Percentiles rank a stretch among this genome's conserved stretches.
Conservation (phyloP, 2,329 filamentous ascomycete species). For the Trichoderma polysporum region DNA sequence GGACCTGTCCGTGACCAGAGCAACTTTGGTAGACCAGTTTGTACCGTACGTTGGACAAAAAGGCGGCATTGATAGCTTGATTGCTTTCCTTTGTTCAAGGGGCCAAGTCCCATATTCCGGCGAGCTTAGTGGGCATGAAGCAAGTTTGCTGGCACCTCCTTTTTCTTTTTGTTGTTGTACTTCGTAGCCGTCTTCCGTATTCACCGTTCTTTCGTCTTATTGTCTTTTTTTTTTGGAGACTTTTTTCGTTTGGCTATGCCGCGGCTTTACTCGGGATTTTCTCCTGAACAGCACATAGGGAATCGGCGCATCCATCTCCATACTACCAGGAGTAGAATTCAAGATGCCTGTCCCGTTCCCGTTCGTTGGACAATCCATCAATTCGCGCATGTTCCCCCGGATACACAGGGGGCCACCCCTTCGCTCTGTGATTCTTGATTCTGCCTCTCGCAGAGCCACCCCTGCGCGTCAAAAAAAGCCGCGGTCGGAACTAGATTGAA, state of each 20-base stretch:
- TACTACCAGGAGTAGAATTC: not conserved
- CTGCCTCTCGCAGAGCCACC: not conserved
- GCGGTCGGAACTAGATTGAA: conserved; percentile 20
- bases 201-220: not conserved
- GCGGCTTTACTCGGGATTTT: conserved; percentile 7
- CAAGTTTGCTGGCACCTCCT: not conserved
- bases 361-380: not conserved
- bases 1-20: not conserved
- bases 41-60: not conserved
- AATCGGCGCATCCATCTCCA: not conserved
- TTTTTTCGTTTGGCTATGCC: not conserved
- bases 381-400: conserved; percentile 16
- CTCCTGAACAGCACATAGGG: not conserved
- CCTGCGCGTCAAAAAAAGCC: conserved; percentile 18
- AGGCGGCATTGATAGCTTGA: not conserved
- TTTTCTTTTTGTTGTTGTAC: not conserved
- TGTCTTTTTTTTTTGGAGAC: not conserved
- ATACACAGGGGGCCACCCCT: not conserved
- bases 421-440: not conserved
- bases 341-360: not conserved
- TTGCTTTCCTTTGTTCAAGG: not conserved
- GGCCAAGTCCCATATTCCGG: not conserved
- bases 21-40: not conserved
- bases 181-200: not conserved
- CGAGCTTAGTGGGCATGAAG: not conserved